phyloP scores from a whole-genome alignment of 306 rosid genomes.

The Trifolium pratense region DNA sequence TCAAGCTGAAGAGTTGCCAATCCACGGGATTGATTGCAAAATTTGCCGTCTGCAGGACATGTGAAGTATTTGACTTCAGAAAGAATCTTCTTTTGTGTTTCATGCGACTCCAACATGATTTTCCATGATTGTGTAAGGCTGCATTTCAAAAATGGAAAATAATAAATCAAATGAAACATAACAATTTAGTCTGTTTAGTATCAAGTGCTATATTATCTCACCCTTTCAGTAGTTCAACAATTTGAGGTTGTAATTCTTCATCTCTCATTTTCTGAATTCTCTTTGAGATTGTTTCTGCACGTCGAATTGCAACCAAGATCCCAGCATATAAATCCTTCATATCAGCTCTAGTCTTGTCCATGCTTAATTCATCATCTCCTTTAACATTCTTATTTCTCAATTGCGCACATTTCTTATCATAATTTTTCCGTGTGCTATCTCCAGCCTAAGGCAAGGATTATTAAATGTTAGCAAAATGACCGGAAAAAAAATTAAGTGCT shows the following conservation, averaged over 20 bases:
- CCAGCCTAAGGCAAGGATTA: slow-evolving; percentile 67
- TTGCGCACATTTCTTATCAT: slow-evolving; percentile 76
- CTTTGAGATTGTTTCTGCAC: slow-evolving; percentile 88
- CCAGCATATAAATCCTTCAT: slow-evolving; percentile 87
- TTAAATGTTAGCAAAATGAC: slow-evolving; percentile 25
- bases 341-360: slow-evolving; percentile 77
- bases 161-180: slow-evolving; percentile 42
- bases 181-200: slow-evolving; percentile 31
- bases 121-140: slow-evolving; percentile 84
- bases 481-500: background rate
- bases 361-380: slow-evolving; percentile 66
- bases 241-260: slow-evolving; percentile 88
- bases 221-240: slow-evolving; percentile 89
- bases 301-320: slow-evolving; percentile 85
- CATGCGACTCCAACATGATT: slow-evolving; percentile 83
- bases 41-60: slow-evolving; percentile 62
- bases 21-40: slow-evolving; percentile 77
- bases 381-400: slow-evolving; percentile 68
- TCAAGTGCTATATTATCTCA: slow-evolving; percentile 48
- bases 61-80: slow-evolving; percentile 75
- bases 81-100: slow-evolving; percentile 85
- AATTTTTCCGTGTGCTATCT: slow-evolving; percentile 72
- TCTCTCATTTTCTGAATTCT: slow-evolving; percentile 85
- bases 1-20: slow-evolving; percentile 79
- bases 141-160: slow-evolving; percentile 56